Percentiles rank a stretch among this genome's conserved stretches.
Evolutionary conservation across 179 eudicot species (phyloP).

Genomic region (Heliamphora pulchella): DNA sequence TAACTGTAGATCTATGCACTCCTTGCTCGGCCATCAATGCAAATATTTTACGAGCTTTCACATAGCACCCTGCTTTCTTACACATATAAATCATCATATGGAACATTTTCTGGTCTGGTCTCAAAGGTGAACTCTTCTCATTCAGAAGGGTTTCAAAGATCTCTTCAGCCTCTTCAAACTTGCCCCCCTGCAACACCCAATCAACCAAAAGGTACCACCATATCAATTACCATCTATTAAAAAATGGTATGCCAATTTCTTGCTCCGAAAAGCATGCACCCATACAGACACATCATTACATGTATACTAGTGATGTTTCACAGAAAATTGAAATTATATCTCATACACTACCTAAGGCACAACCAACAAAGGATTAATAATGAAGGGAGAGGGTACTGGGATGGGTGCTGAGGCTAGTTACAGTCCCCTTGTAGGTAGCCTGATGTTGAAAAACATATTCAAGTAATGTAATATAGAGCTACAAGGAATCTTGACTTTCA

Average conservation of each 20-base stretch:
- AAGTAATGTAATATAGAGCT: no score
- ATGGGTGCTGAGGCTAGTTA: no score
- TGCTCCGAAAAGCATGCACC: background rate
- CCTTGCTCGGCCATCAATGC: conserved; percentile 74
- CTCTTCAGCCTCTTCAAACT: conserved; percentile 77
- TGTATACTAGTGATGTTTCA: no score
- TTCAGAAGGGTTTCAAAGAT: conserved; percentile 60
- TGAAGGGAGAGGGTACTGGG: no score
- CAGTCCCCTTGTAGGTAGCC: no score
- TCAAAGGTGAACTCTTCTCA: conserved; percentile 53
- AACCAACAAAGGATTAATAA: no score
- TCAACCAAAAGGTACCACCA: conserved; percentile 17
- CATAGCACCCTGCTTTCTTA: conserved; percentile 68
- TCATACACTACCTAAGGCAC: no score
- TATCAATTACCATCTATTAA: background rate
- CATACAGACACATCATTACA: no score
- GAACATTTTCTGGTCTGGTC: conserved; percentile 95
- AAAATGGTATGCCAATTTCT: background rate
- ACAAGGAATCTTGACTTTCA: no score
- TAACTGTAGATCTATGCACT: conserved; percentile 61
- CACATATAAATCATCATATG: conserved; percentile 96
- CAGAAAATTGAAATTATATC: no score
- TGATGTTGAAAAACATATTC: no score
- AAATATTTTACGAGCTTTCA: conserved; percentile 68
- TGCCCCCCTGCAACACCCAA: conserved; percentile 56